Evolutionary conservation across 345 rosid species (phyloP).

Genomic region (Rhodomyrtus tomentosa): DNA sequence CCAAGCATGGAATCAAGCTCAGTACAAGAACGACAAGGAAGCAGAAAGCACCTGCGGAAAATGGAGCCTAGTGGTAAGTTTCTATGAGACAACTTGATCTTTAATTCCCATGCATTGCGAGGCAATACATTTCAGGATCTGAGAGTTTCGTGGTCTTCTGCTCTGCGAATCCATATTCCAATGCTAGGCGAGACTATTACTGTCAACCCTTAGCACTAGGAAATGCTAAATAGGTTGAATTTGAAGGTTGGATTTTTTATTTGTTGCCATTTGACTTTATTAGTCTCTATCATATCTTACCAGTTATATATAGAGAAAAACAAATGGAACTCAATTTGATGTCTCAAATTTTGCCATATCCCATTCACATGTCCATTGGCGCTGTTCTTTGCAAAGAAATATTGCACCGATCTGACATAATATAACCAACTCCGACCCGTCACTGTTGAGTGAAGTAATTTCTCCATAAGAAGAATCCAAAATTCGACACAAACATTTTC

Average conservation of each 20-base stretch:
- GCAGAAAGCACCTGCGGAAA: slow-evolving; percentile 45
- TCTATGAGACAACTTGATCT: background rate
- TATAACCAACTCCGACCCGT: background rate
- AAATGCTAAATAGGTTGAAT: background rate
- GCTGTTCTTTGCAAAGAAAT: background rate
- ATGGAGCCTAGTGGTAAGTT: slow-evolving; percentile 49
- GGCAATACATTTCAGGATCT: background rate
- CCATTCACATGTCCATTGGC: background rate
- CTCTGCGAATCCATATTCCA: background rate
- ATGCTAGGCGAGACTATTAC: background rate
- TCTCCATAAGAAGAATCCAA: background rate
- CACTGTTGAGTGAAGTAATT: background rate
- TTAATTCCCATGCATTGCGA: background rate
- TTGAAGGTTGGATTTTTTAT: background rate
- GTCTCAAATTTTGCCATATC: background rate
- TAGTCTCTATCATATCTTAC: background rate
- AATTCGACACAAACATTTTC: background rate
- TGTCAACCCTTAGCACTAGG: background rate
- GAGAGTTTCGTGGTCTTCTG: background rate
- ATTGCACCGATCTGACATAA: background rate
- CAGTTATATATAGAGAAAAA: background rate
- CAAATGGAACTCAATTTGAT: background rate
- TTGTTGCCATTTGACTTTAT: background rate
- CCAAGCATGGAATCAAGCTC: slow-evolving; percentile 54
- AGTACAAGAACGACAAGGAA: slow-evolving; percentile 37